Conservation (phyloP, 2,329 filamentous ascomycete genomes). For the Ascocoryne sarcoides region DNA sequence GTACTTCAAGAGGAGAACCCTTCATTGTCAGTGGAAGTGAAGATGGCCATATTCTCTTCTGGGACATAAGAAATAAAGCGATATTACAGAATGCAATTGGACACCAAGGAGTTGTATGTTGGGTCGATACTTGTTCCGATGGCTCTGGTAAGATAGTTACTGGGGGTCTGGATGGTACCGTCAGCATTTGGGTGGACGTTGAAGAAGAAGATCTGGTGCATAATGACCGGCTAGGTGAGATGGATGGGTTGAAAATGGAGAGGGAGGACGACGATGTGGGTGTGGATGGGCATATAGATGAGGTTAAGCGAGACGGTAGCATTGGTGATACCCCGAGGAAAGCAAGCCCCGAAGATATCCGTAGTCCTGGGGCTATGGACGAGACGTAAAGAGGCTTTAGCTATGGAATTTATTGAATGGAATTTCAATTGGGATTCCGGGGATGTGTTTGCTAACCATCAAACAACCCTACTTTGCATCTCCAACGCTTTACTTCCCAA, state of each 20-base stretch:
- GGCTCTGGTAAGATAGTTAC: conserved; percentile 45
- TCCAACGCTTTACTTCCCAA: too few species aligned
- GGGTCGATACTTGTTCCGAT: conserved; percentile 51
- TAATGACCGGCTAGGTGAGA: conserved; percentile 10
- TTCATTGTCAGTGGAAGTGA: conserved; percentile 83
- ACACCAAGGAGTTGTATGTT: conserved; percentile 52
- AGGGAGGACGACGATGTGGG: conserved; percentile 8
- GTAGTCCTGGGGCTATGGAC: not conserved
- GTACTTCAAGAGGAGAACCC: conserved; percentile 44
- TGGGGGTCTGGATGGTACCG: conserved; percentile 51
- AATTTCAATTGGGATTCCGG: too few species aligned
- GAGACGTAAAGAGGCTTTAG: not conserved
- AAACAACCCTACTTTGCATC: too few species aligned
- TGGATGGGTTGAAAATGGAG: conserved; percentile 13
- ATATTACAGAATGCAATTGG: conserved; percentile 60
- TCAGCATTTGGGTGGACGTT: conserved; percentile 51
- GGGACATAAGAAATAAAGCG: conserved; percentile 84
- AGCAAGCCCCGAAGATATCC: not conserved
- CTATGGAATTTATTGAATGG: too few species aligned
- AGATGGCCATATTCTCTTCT: conserved; percentile 75
- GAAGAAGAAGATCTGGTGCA: conserved; percentile 20
- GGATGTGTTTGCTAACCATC: too few species aligned
- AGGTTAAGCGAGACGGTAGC: not conserved
- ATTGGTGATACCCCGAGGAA: not conserved
- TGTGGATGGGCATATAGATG: not conserved